phyloP scores from a whole-genome alignment of 352 stramenopile species.

The Pythium myriotylum region DNA sequence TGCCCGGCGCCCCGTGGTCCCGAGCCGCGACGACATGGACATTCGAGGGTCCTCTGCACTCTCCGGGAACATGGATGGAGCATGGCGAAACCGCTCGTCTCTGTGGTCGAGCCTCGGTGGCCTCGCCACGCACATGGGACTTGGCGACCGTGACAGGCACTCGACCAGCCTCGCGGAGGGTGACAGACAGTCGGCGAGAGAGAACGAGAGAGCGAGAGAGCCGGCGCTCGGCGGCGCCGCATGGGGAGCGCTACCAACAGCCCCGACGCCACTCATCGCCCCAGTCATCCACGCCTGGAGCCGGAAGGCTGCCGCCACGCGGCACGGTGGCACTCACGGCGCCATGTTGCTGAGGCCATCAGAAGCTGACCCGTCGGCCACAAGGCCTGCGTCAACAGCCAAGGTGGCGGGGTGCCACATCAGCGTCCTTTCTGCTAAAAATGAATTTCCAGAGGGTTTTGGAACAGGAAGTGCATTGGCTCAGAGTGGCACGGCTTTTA shows the following conservation, averaged over 20 bases:
- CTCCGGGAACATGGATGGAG: constrained; percentile 15
- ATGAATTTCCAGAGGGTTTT: not conserved
- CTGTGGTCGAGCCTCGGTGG: not conserved
- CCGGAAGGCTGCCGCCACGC: not conserved
- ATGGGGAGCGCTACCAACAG: not conserved
- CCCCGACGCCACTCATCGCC: not conserved
- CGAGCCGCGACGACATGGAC: not conserved
- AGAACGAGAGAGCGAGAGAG: too few relatives aligned
- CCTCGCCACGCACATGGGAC: not conserved
- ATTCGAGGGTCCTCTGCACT: not conserved
- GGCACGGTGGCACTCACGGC: not conserved
- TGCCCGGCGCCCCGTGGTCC: not conserved
- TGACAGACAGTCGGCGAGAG: too few relatives aligned
- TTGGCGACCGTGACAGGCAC: too few relatives aligned
- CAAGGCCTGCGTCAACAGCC: not conserved
- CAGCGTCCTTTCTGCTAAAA: not conserved
- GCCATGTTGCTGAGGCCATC: not conserved
- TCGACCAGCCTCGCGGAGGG: too few relatives aligned
- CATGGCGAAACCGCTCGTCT: constrained; percentile 1
- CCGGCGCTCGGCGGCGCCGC: not conserved
- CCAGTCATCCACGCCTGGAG: not conserved
- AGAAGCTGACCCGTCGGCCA: not conserved
- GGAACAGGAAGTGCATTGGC: not conserved
- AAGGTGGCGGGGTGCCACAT: not conserved
- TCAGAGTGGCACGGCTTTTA: not conserved